A percentile compares a stretch with the other conserved stretches of the same genome.
Evolutionary conservation across 805 yeast genomes (phyloP).

Genomic region (Gaillardinia entomophila): DNA sequence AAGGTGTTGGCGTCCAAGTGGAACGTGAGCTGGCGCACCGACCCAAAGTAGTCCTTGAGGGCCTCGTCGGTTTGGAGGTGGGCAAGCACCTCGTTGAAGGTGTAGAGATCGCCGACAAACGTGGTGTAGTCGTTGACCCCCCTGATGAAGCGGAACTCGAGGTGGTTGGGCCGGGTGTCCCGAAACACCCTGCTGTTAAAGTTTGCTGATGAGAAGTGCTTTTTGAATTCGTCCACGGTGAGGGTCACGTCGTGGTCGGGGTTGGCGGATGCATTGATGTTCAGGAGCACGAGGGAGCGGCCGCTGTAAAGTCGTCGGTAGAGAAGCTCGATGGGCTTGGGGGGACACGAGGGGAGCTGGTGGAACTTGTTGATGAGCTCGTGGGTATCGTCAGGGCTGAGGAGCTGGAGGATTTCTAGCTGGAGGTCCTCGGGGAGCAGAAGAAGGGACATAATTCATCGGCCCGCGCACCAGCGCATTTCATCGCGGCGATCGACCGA

Average conservation of each 20-base stretch:
- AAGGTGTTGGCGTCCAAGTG: conserved; percentile 23
- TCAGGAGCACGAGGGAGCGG: conserved; percentile 8
- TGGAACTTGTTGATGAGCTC: conserved; percentile 1
- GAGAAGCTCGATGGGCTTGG: conserved; percentile 2
- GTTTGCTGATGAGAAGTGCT: conserved; percentile 3
- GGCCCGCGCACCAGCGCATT: too few species aligned
- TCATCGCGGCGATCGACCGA: too few species aligned
- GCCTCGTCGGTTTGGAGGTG: conserved; percentile 5
- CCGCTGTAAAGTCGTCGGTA: conserved; percentile 17
- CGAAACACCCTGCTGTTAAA: conserved; percentile 6
- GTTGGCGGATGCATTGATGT: conserved; percentile 2
- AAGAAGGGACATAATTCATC: background rate
- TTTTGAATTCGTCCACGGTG: conserved; percentile 8
- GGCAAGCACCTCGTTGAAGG: conserved; percentile 12
- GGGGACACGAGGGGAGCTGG: background rate
- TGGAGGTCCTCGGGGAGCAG: conserved; percentile 1
- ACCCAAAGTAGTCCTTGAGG: conserved; percentile 9
- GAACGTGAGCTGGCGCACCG: conserved; percentile 14
- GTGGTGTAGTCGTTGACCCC: conserved; percentile 15
- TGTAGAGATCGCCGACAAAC: conserved; percentile 15
- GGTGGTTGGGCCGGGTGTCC: conserved; percentile 12
- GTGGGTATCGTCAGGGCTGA: conserved; percentile 10
- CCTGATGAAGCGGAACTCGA: conserved; percentile 17
- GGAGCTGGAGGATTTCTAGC: conserved; percentile 3
- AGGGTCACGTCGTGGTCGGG: conserved; percentile 7